Evolutionary conservation across 202 grass and related monocot species (phyloP).

Genomic region (Panicum hallii): DNA sequence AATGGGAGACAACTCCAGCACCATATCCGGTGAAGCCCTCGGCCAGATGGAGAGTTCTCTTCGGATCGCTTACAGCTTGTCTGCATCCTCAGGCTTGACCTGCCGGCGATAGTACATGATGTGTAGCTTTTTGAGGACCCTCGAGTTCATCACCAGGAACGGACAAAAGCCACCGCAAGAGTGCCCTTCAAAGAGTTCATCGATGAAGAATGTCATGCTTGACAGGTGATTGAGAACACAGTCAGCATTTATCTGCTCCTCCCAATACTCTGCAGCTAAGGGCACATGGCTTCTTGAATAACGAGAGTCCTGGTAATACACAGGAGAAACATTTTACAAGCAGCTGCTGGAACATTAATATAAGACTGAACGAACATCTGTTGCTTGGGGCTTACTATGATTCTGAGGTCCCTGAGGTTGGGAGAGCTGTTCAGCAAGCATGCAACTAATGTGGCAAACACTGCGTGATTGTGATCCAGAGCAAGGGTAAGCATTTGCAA

Average conservation of each 20-base stretch:
- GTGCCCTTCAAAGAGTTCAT: background rate
- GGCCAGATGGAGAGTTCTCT: conserved; percentile 29
- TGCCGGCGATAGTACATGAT: conserved; percentile 6
- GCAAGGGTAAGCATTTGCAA: conserved; percentile 28
- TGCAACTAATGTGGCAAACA: conserved; percentile 20
- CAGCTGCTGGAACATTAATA: no score
- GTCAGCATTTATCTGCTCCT: background rate
- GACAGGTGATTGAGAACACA: conserved; percentile 36
- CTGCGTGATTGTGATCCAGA: conserved; percentile 32
- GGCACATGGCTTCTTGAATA: background rate
- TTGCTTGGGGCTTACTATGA: conserved; percentile 7
- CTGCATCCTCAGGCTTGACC: conserved; percentile 23
- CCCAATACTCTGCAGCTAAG: conserved; percentile 32
- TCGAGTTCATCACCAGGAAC: conserved; percentile 50
- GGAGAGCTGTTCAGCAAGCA: conserved; percentile 52
- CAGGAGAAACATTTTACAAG: background rate
- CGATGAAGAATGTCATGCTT: conserved; percentile 32
- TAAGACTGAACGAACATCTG: background rate
- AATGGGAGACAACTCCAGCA: conserved; percentile 7
- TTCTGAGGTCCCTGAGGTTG: conserved; percentile 42
- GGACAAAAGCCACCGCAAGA: conserved; percentile 26
- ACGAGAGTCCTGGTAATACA: conserved; percentile 6
- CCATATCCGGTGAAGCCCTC: conserved; percentile 39
- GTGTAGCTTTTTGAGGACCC: conserved; percentile 37
- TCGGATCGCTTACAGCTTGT: conserved; percentile 9